These are phyloP conservation scores for Leucosporidium yakuticum DNA, from an alignment of 768 basidiomycete species.

Conservation along the genomic window DNA sequence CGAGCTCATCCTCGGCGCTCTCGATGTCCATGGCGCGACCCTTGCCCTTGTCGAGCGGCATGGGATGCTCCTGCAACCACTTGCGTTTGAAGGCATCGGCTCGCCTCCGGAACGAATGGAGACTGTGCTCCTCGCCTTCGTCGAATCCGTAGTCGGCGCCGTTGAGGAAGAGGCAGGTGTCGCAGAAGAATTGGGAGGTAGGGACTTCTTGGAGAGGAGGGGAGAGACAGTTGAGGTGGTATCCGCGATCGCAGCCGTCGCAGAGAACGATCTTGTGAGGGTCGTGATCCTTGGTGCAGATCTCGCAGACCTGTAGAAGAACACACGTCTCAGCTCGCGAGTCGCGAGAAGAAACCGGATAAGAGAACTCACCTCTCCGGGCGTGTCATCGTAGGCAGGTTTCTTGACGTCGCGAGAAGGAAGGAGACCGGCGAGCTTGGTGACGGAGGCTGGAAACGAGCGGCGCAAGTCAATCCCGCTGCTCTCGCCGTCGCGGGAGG, in stretches of 20 bases:
- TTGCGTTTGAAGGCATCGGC: conserved; percentile 79
- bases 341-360: background rate
- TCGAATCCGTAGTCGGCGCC: conserved; percentile 98
- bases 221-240: conserved; percentile 94
- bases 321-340: background rate
- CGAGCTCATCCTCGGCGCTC: conserved; percentile 29
- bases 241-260: conserved; percentile 81
- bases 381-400: background rate
- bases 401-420: conserved; percentile 1
- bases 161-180: conserved; percentile 78
- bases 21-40: conserved; percentile 51
- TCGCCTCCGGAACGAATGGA: conserved; percentile 84
- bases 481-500: background rate
- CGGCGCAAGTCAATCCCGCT: background rate
- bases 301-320: conserved; percentile 63
- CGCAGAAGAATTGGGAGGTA: conserved; percentile 93
- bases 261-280: conserved; percentile 85
- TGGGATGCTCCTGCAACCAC: conserved; percentile 68
- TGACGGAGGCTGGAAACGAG: background rate
- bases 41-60: conserved; percentile 50
- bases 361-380: conserved; percentile 18
- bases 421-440: conserved; percentile 6
- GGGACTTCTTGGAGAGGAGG: conserved; percentile 81
- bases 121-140: conserved; percentile 90
- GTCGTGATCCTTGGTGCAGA: conserved; percentile 81